Evolutionary conservation across 2,329 filamentous ascomycete species (phyloP).

Genomic region (Arthrinium phaeospermum): DNA sequence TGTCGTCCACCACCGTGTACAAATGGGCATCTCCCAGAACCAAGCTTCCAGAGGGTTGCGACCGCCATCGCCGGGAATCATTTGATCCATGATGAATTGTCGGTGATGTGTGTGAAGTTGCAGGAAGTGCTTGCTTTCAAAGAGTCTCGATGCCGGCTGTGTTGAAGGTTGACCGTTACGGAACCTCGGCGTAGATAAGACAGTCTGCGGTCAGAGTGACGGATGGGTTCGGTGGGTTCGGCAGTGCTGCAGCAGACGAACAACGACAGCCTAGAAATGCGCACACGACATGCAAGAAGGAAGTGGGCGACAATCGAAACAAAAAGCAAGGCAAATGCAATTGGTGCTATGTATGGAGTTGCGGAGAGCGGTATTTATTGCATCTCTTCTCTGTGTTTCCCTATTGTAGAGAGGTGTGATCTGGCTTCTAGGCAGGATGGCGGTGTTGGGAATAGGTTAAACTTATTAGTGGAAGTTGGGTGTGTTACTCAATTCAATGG

Average conservation of each 20-base stretch:
- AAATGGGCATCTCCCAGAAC: slow-evolving; percentile 99
- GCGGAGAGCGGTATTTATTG: background rate
- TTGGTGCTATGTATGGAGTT: background rate
- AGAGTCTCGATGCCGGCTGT: background rate
- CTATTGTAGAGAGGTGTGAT: background rate
- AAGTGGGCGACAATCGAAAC: background rate
- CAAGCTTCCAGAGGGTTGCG: slow-evolving; percentile 88
- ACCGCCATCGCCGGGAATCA: slow-evolving; percentile 61
- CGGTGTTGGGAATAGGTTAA: slow-evolving; percentile 8
- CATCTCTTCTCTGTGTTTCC: background rate
- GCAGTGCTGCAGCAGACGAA: background rate
- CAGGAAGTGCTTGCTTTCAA: background rate
- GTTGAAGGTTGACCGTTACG: background rate
- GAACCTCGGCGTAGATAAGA: slow-evolving; percentile 12
- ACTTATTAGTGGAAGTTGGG: background rate
- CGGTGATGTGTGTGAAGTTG: background rate
- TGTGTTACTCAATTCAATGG: slow-evolving; percentile 8
- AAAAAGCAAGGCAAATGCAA: background rate
- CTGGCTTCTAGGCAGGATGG: slow-evolving; percentile 12
- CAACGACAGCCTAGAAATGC: slow-evolving; percentile 4
- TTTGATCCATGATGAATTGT: slow-evolving; percentile 56
- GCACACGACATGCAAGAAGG: background rate
- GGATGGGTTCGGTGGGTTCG: background rate
- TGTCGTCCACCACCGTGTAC: slow-evolving; percentile 96
- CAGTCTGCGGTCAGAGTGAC: slow-evolving; percentile 3